Conservation (phyloP, 495 filamentous ascomycete genomes). For the Usnea hakonensis region DNA sequence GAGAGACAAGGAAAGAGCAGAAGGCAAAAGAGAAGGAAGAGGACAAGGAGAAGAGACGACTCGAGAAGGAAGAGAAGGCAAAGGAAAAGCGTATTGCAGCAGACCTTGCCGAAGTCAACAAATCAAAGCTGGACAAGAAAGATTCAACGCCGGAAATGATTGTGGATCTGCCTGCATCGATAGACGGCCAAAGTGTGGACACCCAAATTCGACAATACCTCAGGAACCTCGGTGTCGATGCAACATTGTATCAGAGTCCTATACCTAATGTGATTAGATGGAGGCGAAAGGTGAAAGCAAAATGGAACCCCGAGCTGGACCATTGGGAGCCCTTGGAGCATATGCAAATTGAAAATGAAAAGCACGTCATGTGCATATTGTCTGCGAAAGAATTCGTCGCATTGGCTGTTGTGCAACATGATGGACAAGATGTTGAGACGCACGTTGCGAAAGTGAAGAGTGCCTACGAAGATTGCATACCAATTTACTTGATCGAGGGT, state of each 20-base stretch:
- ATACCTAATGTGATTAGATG: slow-evolving; percentile 61
- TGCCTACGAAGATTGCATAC: slow-evolving; percentile 43
- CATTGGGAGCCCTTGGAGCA: slow-evolving; percentile 59
- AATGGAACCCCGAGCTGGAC: slow-evolving; percentile 52
- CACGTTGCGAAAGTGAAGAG: slow-evolving; percentile 52
- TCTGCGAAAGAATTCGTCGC: slow-evolving; percentile 61
- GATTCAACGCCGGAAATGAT: slow-evolving; percentile 75
- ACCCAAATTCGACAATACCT: slow-evolving; percentile 48
- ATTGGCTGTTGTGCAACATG: slow-evolving; percentile 33
- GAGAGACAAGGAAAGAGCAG: slow-evolving; percentile 46
- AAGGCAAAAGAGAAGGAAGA: slow-evolving; percentile 40
- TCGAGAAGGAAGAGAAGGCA: slow-evolving; percentile 48
- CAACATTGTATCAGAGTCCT: slow-evolving; percentile 38
- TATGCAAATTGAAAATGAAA: slow-evolving; percentile 50
- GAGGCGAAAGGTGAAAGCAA: slow-evolving; percentile 60
- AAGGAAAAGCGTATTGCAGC: slow-evolving; percentile 58
- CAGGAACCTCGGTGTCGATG: slow-evolving; percentile 48
- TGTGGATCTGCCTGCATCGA: slow-evolving; percentile 56
- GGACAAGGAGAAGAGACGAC: slow-evolving; percentile 44
- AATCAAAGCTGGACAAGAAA: slow-evolving; percentile 67
- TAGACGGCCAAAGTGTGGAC: slow-evolving; percentile 43
- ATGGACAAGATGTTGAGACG: slow-evolving; percentile 44
- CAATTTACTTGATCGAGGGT: slow-evolving; percentile 75
- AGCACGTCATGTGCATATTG: slow-evolving; percentile 60
- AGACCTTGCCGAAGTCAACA: slow-evolving; percentile 69